These are phyloP conservation scores for Neurospora tetrasperma DNA, from an alignment of 495 filamentous ascomycete species.

Conservation along the genomic window DNA sequence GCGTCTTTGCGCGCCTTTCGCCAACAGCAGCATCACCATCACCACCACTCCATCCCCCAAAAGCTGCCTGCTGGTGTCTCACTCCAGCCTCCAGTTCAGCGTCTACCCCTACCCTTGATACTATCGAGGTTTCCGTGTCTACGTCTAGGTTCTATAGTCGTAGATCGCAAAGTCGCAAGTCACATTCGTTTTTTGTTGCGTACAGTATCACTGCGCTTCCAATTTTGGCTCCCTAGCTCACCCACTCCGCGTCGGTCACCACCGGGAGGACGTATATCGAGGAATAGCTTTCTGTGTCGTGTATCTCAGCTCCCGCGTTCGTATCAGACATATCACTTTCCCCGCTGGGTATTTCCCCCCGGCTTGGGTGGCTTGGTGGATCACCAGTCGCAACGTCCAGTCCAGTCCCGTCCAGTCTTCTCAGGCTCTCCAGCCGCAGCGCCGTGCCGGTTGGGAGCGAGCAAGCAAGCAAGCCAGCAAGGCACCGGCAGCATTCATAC, in stretches of 20 bases:
- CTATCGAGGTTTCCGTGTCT: background rate
- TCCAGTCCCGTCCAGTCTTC: background rate
- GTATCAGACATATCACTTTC: background rate
- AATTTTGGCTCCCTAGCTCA: background rate
- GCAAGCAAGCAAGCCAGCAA: background rate
- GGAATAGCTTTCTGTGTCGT: background rate
- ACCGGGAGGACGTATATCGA: background rate
- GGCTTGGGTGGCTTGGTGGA: background rate
- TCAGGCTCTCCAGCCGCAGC: background rate
- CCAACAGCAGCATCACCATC: background rate
- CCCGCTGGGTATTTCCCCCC: background rate
- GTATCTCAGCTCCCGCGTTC: background rate
- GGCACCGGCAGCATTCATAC: background rate
- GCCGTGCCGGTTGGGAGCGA: background rate
- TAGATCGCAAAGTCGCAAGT: background rate
- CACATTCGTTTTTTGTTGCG: background rate
- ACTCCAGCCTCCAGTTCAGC: background rate
- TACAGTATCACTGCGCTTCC: background rate
- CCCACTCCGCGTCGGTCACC: background rate
- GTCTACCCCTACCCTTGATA: background rate
- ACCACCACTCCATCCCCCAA: background rate
- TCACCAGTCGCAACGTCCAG: background rate
- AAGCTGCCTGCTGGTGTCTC: background rate
- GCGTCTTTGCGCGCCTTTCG: background rate
- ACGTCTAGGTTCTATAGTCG: background rate